A percentile compares a stretch with the other conserved stretches of the same genome.
phyloP scores from a whole-genome alignment of 257 asterid genomes.

The Oldenlandia corymbosa region DNA sequence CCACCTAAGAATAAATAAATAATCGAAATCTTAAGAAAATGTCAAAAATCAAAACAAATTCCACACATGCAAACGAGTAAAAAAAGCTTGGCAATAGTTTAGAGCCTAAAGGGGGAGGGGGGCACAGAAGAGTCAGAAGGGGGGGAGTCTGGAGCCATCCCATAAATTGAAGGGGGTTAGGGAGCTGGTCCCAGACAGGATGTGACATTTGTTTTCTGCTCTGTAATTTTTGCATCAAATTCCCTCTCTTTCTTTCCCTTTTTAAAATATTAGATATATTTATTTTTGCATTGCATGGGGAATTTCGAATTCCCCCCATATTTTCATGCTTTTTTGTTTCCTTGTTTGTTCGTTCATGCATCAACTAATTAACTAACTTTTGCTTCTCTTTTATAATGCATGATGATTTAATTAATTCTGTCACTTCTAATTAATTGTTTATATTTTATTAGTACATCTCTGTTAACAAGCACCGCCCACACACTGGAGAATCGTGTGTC shows the following conservation, averaged over 20 bases:
- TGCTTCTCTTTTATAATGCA: too few relatives aligned
- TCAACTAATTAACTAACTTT: background rate
- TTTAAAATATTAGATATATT: background rate
- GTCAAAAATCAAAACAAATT: too few relatives aligned
- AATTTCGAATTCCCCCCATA: slow-evolving; percentile 20
- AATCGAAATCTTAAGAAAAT: too few relatives aligned
- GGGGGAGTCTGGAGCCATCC: slow-evolving; percentile 24
- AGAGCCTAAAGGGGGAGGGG: background rate
- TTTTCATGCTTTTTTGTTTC: slow-evolving; percentile 6
- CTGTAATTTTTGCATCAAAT: too few relatives aligned
- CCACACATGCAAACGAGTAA: background rate
- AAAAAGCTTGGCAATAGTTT: background rate
- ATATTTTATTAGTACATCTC: too few relatives aligned
- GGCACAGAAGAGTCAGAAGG: slow-evolving; percentile 1
- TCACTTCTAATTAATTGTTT: too few relatives aligned
- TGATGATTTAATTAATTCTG: too few relatives aligned
- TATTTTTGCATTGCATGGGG: slow-evolving; percentile 19
- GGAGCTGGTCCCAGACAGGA: slow-evolving; percentile 27
- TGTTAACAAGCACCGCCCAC: too few relatives aligned
- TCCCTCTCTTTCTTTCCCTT: background rate
- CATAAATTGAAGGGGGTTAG: slow-evolving; percentile 9
- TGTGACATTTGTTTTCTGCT: slow-evolving; percentile 30
- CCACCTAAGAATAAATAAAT: too few relatives aligned
- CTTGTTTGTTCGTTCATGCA: background rate
- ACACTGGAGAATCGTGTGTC: too few relatives aligned